phyloP scores from a whole-genome alignment of 257 asterid species.

The Mentha longifolia region DNA sequence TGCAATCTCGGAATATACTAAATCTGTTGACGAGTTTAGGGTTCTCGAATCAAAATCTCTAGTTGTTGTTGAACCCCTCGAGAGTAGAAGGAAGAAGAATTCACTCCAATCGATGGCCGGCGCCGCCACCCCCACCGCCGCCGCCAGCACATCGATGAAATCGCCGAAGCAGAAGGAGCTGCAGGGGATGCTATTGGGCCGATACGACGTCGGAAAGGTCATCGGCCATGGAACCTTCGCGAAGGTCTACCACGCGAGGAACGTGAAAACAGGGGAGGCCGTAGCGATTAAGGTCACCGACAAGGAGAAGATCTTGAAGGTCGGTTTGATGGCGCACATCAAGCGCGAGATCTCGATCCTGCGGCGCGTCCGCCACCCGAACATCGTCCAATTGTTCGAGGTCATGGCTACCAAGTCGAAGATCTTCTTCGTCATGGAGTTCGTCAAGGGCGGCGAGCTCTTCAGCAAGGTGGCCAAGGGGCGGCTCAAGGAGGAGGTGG shows the following conservation, averaged over 20 bases:
- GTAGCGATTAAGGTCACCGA: slow-evolving; percentile 90
- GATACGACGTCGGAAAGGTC: slow-evolving; percentile 75
- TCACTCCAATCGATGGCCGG: slow-evolving; percentile 17
- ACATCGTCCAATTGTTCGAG: slow-evolving; percentile 83
- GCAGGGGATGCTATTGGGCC: slow-evolving; percentile 62
- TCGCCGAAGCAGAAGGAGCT: slow-evolving; percentile 44
- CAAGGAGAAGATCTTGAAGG: slow-evolving; percentile 76
- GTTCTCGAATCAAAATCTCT: background rate
- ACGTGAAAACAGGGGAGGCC: slow-evolving; percentile 66
- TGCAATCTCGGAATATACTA: background rate
- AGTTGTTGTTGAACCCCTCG: background rate
- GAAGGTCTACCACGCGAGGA: slow-evolving; percentile 84
- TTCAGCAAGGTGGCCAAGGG: slow-evolving; percentile 91
- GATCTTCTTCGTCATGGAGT: slow-evolving; percentile 91
- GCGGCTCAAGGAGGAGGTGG: slow-evolving; percentile 79
- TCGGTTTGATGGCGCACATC: slow-evolving; percentile 75
- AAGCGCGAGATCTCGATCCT: slow-evolving; percentile 97
- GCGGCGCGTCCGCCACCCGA: slow-evolving; percentile 88
- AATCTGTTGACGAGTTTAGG: background rate
- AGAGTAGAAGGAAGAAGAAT: background rate
- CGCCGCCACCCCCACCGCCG: slow-evolving; percentile 29
- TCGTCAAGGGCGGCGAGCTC: slow-evolving; percentile 84
- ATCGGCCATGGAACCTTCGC: slow-evolving; percentile 92
- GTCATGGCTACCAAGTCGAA: slow-evolving; percentile 94
- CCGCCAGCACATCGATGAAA: slow-evolving; percentile 27